Conservation (phyloP, 495 filamentous ascomycete genomes). For the Parathielavia appendiculata region DNA sequence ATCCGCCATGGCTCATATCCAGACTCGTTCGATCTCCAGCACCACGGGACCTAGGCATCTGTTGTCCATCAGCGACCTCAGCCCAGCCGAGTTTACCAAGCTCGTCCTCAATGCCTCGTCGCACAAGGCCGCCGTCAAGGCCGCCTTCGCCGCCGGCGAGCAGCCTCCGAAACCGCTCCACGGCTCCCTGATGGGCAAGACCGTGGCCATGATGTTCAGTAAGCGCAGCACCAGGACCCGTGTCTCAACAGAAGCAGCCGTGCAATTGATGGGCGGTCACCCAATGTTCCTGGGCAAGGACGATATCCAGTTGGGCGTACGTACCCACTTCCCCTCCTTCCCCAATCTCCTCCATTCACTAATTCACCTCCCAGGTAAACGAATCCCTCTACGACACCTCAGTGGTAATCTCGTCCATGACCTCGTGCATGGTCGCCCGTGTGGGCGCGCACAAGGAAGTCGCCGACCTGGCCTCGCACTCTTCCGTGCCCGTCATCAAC, state of each 20-base stretch:
- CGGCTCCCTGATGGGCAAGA: slow-evolving; percentile 57
- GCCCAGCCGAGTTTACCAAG: slow-evolving; percentile 67
- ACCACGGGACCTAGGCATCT: slow-evolving; percentile 65
- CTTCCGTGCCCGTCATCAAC: slow-evolving; percentile 88
- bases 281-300: slow-evolving; percentile 93
- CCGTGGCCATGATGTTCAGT: slow-evolving; percentile 91
- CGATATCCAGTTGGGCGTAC: slow-evolving; percentile 90
- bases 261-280: slow-evolving; percentile 77
- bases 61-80: slow-evolving; percentile 83
- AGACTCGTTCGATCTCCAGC: slow-evolving; percentile 28
- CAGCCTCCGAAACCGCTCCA: slow-evolving; percentile 48
- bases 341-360: not conserved
- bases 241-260: slow-evolving; percentile 84
- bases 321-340: slow-evolving; percentile 17
- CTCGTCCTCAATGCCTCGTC: slow-evolving; percentile 74
- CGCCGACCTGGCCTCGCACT: slow-evolving; percentile 68
- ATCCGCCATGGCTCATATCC: slow-evolving; percentile 23
- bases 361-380: slow-evolving; percentile 54
- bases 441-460: slow-evolving; percentile 82
- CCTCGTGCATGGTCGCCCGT: slow-evolving; percentile 81
- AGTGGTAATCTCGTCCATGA: slow-evolving; percentile 87
- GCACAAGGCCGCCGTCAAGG: slow-evolving; percentile 75
- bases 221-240: slow-evolving; percentile 91
- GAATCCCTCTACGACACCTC: slow-evolving; percentile 88
- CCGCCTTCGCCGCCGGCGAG: slow-evolving; percentile 46